Evolutionary conservation across 495 filamentous ascomycete genomes (phyloP).

Genomic region (Lindgomyces ingoldianus): DNA sequence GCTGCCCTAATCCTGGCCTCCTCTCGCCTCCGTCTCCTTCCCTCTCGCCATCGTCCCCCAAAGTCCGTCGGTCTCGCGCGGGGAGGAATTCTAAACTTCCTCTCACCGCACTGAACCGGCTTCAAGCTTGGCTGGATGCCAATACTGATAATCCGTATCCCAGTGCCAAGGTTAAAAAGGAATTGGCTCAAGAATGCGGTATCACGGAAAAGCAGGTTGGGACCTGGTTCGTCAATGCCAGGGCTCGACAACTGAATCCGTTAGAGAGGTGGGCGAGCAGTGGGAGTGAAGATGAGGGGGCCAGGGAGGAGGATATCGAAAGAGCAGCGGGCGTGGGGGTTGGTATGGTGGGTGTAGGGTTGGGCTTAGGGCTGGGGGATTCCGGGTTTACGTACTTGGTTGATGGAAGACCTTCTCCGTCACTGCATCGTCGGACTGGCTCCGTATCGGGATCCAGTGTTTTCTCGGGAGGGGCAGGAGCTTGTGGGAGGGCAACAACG

Average conservation of each 20-base stretch:
- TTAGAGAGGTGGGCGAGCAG: conserved; percentile 28
- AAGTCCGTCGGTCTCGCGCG: conserved; percentile 29
- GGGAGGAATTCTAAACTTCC: conserved; percentile 34
- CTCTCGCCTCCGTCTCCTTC: background rate
- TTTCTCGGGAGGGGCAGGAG: conserved; percentile 7
- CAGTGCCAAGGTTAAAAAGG: conserved; percentile 17
- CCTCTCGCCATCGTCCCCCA: background rate
- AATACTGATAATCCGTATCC: conserved; percentile 34
- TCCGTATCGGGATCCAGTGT: conserved; percentile 29
- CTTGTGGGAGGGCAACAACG: background rate
- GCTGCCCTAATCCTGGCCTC: background rate
- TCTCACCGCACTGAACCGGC: conserved; percentile 18
- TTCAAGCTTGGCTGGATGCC: conserved; percentile 36
- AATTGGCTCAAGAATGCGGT: conserved; percentile 31
- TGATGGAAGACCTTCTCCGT: background rate
- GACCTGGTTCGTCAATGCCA: conserved; percentile 34
- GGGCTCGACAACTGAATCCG: conserved; percentile 32
- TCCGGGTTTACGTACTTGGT: background rate
- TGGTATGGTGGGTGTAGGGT: background rate
- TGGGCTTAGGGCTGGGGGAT: background rate
- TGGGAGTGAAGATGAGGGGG: conserved; percentile 4
- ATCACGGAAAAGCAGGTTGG: conserved; percentile 37
- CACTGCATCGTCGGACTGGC: background rate
- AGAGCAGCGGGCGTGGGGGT: conserved; percentile 8
- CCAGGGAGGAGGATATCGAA: conserved; percentile 26